Percentiles rank a stretch among this genome's conserved stretches.
These are phyloP conservation scores for Calcarisporium arbuscula DNA, from an alignment of 2,329 filamentous ascomycete genomes.

Conservation along the genomic window DNA sequence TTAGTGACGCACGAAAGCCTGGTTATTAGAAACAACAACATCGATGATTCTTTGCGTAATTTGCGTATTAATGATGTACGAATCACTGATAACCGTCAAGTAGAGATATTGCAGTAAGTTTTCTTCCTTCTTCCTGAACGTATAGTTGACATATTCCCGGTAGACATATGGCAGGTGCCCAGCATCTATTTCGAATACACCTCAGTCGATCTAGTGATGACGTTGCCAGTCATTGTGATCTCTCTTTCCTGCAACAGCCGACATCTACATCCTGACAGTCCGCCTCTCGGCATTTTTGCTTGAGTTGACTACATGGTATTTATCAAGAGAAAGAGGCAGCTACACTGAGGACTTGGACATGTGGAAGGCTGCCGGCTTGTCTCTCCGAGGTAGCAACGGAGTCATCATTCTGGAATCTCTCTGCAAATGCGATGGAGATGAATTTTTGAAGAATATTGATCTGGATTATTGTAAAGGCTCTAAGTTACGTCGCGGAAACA, in stretches of 20 bases:
- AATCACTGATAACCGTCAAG: slow-evolving; percentile 13
- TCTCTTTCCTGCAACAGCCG: slow-evolving; percentile 2
- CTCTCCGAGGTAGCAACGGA: slow-evolving; percentile 7
- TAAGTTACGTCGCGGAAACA: slow-evolving; percentile 7
- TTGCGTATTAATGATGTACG: slow-evolving; percentile 13
- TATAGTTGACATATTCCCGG: not conserved
- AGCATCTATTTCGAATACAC: too few relatives aligned
- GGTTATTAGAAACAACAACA: slow-evolving; percentile 2
- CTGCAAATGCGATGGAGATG: slow-evolving; percentile 4
- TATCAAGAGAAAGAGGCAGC: slow-evolving; percentile 8
- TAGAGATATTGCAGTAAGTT: slow-evolving; percentile 10
- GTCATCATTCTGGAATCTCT: slow-evolving; percentile 6
- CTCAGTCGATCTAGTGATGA: slow-evolving; percentile 4
- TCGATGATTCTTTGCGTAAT: slow-evolving; percentile 11
- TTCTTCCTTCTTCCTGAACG: not conserved
- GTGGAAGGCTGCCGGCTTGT: slow-evolving; percentile 13
- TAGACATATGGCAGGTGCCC: slow-evolving; percentile 13
- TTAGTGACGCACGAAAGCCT: not conserved
- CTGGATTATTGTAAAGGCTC: slow-evolving; percentile 11
- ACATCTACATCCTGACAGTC: slow-evolving; percentile 11
- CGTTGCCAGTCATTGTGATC: slow-evolving; percentile 1
- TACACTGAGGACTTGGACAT: slow-evolving; percentile 6
- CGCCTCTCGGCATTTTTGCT: slow-evolving; percentile 13
- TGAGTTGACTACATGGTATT: slow-evolving; percentile 12
- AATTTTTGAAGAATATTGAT: slow-evolving; percentile 10